A percentile compares a stretch with the other conserved stretches of the same genome.
phyloP scores from a whole-genome alignment of 805 yeast genomes.

The Zygoascus tannicola region DNA sequence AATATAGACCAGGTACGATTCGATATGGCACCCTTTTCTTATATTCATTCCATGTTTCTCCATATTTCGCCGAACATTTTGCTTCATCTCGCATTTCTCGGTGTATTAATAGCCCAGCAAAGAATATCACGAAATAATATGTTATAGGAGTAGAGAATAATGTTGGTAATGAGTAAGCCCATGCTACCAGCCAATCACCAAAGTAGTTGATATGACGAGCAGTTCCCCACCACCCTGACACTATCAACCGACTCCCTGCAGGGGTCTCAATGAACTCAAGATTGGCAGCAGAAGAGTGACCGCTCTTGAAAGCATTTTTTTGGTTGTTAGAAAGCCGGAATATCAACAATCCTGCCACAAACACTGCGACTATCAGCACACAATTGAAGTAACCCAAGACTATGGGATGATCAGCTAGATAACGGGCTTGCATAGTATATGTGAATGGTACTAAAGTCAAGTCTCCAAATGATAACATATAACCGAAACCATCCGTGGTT shows the following conservation, averaged over 20 bases:
- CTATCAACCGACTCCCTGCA: slow-evolving; percentile 68
- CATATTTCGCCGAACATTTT: slow-evolving; percentile 80
- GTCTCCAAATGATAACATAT: slow-evolving; percentile 93
- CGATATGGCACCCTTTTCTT: slow-evolving; percentile 75
- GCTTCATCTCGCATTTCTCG: slow-evolving; percentile 88
- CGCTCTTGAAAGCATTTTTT: slow-evolving; percentile 74
- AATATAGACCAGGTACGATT: slow-evolving; percentile 82
- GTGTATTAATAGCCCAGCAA: slow-evolving; percentile 72
- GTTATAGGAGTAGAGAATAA: slow-evolving; percentile 75
- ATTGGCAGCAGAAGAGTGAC: slow-evolving; percentile 52
- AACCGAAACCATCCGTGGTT: slow-evolving; percentile 94
- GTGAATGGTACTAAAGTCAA: slow-evolving; percentile 87
- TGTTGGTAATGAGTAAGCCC: slow-evolving; percentile 89
- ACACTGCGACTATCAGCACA: slow-evolving; percentile 38
- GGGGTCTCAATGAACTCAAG: slow-evolving; percentile 61
- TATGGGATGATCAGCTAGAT: slow-evolving; percentile 54
- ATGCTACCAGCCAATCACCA: slow-evolving; percentile 90
- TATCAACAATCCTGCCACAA: slow-evolving; percentile 61
- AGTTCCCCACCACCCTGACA: slow-evolving; percentile 93
- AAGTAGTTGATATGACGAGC: slow-evolving; percentile 91
- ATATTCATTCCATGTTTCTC: slow-evolving; percentile 77
- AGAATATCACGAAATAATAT: slow-evolving; percentile 78
- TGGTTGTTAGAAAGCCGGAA: slow-evolving; percentile 80
- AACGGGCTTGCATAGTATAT: slow-evolving; percentile 79
- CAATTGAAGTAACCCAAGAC: slow-evolving; percentile 39